Evolutionary conservation across 305 asterid genomes (phyloP).

Genomic region (Solanum hybrid): DNA sequence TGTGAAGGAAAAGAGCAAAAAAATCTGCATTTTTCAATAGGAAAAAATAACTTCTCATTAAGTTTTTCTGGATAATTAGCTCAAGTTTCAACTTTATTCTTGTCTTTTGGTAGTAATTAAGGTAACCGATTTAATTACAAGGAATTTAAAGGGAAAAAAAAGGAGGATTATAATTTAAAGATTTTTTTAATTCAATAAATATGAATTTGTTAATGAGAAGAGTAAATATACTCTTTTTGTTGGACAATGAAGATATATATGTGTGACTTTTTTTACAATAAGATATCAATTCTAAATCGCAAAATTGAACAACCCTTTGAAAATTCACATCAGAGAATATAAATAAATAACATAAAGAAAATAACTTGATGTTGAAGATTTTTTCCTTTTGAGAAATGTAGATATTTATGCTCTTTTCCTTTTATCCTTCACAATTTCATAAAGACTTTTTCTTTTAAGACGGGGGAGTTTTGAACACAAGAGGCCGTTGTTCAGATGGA

Average conservation of each 20-base stretch:
- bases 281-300: too few species aligned
- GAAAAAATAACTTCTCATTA: neutral
- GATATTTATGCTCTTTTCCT: neutral
- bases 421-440: neutral
- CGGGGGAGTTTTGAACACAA: neutral
- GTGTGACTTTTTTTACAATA: neutral
- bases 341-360: neutral
- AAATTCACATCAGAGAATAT: too few species aligned
- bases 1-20: neutral
- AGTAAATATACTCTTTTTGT: neutral
- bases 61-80: neutral
- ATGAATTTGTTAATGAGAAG: neutral
- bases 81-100: neutral
- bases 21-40: too few species aligned
- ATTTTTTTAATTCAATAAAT: too few species aligned
- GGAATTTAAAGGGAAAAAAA: neutral
- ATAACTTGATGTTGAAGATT: neutral
- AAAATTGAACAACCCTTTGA: too few species aligned
- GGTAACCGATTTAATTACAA: neutral
- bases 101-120: neutral
- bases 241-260: neutral
- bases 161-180: neutral
- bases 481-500: neutral
- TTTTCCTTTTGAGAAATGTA: neutral
- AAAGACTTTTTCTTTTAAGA: neutral